Evolutionary conservation across 176 grass and related monocot species (phyloP).

Genomic region (Secale cereale): DNA sequence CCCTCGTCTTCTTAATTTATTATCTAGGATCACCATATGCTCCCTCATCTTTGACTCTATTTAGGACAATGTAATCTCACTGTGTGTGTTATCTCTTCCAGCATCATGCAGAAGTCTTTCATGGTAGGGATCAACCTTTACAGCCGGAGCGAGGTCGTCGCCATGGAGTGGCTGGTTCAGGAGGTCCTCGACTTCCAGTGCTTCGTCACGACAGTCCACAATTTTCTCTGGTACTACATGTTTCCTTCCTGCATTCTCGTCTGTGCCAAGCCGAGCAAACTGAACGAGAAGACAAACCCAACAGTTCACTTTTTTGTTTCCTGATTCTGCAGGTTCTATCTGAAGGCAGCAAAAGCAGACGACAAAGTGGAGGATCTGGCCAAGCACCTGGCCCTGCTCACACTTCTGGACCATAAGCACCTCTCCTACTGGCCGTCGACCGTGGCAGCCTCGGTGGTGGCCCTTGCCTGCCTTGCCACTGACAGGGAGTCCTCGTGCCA

Average conservation of each 20-base stretch:
- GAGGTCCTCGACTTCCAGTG: slow-evolving; percentile 88
- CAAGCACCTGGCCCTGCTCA: slow-evolving; percentile 53
- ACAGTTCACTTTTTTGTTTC: neutral
- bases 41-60: neutral
- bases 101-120: slow-evolving; percentile 53
- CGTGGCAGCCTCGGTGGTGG: slow-evolving; percentile 73
- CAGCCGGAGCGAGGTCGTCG: slow-evolving; percentile 69
- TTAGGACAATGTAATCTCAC: neutral
- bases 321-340: slow-evolving; percentile 74
- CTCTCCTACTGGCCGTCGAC: slow-evolving; percentile 90
- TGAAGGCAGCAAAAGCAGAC: slow-evolving; percentile 79
- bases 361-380: slow-evolving; percentile 50
- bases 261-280: neutral
- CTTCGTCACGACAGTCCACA: slow-evolving; percentile 63
- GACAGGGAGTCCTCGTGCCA: slow-evolving; percentile 51
- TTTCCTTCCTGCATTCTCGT: neutral
- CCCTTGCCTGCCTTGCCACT: slow-evolving; percentile 73
- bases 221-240: slow-evolving; percentile 70
- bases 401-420: slow-evolving; percentile 70
- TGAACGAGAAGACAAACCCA: neutral
- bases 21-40: neutral
- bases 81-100: slow-evolving; percentile 29
- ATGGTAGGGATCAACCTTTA: slow-evolving; percentile 62
- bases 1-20: no score
- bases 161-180: slow-evolving; percentile 97